phyloP scores from a whole-genome alignment of 805 yeast species.

The Candida silvatica region DNA sequence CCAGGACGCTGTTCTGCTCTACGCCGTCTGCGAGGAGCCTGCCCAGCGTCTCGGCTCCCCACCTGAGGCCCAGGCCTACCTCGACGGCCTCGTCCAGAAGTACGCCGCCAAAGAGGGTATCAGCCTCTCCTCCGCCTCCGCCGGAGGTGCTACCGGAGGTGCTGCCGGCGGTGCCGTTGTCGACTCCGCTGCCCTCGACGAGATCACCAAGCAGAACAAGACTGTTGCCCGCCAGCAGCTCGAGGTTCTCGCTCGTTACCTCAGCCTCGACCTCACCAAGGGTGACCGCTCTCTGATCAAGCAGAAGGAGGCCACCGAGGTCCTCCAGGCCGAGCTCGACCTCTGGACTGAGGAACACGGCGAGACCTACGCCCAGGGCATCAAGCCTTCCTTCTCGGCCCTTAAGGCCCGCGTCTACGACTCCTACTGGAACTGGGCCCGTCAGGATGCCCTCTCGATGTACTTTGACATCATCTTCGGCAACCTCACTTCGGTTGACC shows the following conservation, averaged over 20 bases:
- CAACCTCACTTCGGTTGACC: constrained; percentile 78
- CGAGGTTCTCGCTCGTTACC: constrained; percentile 90
- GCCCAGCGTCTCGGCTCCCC: constrained; percentile 80
- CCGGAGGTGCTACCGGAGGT: constrained; percentile 41
- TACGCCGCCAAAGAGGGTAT: constrained; percentile 82
- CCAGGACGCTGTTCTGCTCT: constrained; percentile 82
- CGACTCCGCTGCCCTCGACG: constrained; percentile 94
- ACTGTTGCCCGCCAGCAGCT: constrained; percentile 70
- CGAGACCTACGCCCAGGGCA: constrained; percentile 88
- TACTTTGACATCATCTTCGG: constrained; percentile 96
- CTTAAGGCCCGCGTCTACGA: constrained; percentile 94
- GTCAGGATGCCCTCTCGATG: constrained; percentile 91
- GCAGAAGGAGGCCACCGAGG: constrained; percentile 78
- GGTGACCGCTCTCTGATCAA: constrained; percentile 80
- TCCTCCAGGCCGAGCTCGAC: constrained; percentile 85
- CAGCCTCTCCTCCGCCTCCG: constrained; percentile 58
- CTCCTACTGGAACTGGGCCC: constrained; percentile 99
- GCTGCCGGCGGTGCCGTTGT: constrained; percentile 79
- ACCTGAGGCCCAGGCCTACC: constrained; percentile 81
- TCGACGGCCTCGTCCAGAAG: constrained; percentile 74
- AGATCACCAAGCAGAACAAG: constrained; percentile 61
- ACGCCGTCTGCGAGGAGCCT: constrained; percentile 87
- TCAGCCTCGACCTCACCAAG: constrained; percentile 83
- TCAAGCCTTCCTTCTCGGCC: constrained; percentile 81
- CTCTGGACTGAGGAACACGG: constrained; percentile 87